Conservation (phyloP, 1,284 basidiomycete species). For the Moesziomyces globuligerus region DNA sequence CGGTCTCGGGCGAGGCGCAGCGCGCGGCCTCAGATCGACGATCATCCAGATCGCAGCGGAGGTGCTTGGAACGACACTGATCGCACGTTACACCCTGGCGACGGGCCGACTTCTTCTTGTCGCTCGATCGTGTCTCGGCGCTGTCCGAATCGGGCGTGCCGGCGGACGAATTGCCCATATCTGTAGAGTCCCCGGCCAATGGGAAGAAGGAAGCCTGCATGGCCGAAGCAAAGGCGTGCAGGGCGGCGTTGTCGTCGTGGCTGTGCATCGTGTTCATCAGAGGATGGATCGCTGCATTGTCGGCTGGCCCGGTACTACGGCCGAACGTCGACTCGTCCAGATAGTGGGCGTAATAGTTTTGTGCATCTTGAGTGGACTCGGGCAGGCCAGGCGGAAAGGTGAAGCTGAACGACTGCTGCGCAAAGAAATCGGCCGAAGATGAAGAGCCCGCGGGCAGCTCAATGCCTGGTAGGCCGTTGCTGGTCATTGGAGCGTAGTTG, state of each 20-base stretch:
- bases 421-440: conserved; percentile 4
- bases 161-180: background rate
- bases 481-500: background rate
- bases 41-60: conserved; percentile 58
- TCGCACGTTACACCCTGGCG: conserved; percentile 58
- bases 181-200: conserved; percentile 4
- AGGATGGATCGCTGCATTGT: conserved; percentile 9
- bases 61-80: conserved; percentile 60
- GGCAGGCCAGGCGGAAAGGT: conserved; percentile 7
- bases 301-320: conserved; percentile 5
- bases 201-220: conserved; percentile 18
- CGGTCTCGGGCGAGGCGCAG: conserved; percentile 22
- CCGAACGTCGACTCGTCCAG: conserved; percentile 9
- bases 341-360: conserved; percentile 31
- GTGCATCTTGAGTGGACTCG: conserved; percentile 9
- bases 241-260: background rate
- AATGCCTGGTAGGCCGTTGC: conserved; percentile 10
- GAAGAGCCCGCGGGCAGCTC: conserved; percentile 4
- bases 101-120: conserved; percentile 45
- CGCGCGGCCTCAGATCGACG: conserved; percentile 28
- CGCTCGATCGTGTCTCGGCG: conserved; percentile 6
- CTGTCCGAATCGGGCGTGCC: conserved; percentile 28
- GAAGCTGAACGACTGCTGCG: conserved; percentile 16
- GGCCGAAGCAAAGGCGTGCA: conserved; percentile 11
- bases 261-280: conserved; percentile 8